Percentiles rank a stretch among this genome's conserved stretches.
Evolutionary conservation across 2,329 filamentous ascomycete species (phyloP).

Genomic region (Didymella lethalis): DNA sequence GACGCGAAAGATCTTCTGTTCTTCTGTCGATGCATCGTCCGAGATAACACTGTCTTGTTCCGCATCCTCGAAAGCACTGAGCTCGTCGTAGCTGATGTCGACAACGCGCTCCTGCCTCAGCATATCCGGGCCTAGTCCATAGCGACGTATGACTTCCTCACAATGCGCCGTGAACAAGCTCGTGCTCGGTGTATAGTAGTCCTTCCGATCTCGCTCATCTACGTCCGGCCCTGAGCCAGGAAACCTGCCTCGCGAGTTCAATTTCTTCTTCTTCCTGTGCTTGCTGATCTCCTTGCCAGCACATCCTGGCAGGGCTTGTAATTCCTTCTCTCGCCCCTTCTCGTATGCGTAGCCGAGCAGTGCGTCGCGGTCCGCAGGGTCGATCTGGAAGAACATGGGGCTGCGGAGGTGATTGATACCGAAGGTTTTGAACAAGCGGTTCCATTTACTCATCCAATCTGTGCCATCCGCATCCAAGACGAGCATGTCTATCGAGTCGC

Average conservation of each 20-base stretch:
- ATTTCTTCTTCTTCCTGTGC: conserved; percentile 74
- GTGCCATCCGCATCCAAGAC: conserved; percentile 72
- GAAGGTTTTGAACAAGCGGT: conserved; percentile 71
- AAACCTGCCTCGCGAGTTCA: conserved; percentile 50
- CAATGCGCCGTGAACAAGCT: conserved; percentile 55
- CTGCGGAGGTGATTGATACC: conserved; percentile 76
- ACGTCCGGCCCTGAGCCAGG: conserved; percentile 49
- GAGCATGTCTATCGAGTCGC: conserved; percentile 47
- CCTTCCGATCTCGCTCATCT: conserved; percentile 57
- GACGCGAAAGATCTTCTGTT: conserved; percentile 70
- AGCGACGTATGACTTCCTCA: conserved; percentile 50
- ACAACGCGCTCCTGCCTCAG: conserved; percentile 67
- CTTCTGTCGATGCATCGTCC: conserved; percentile 30
- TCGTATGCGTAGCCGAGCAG: conserved; percentile 73
- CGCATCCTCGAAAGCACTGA: conserved; percentile 43
- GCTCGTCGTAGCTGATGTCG: conserved; percentile 67
- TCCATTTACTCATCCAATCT: conserved; percentile 76
- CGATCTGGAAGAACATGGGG: conserved; percentile 84
- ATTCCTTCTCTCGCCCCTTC: conserved; percentile 66
- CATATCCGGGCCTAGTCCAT: conserved; percentile 60
- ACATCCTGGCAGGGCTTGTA: conserved; percentile 75
- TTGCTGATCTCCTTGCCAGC: conserved; percentile 84
- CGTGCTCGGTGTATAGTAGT: conserved; percentile 55
- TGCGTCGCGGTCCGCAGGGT: conserved; percentile 77
- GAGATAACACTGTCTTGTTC: conserved; percentile 33